phyloP scores from a whole-genome alignment of 441 rosid genomes.

The Omphalea diandra region DNA sequence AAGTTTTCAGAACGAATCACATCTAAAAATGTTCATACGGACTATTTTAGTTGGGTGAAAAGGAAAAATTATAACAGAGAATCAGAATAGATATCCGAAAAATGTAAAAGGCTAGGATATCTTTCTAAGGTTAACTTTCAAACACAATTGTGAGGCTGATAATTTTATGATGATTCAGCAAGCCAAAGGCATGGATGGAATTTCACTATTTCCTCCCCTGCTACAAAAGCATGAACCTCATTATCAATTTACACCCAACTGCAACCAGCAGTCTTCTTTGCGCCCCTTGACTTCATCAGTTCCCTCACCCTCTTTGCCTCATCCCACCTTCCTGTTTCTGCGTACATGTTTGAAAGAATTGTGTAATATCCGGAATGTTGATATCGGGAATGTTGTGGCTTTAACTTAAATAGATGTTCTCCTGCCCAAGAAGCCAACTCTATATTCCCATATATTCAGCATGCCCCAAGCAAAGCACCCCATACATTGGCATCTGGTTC shows the following conservation, averaged over 20 bases:
- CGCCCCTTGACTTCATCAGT: slow-evolving; percentile 69
- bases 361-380: slow-evolving; percentile 85
- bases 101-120: no score
- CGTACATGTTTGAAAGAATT: slow-evolving; percentile 70
- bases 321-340: slow-evolving; percentile 80
- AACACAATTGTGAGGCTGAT: neutral
- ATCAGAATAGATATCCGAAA: no score
- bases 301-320: slow-evolving; percentile 67
- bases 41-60: neutral
- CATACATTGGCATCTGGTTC: slow-evolving; percentile 70
- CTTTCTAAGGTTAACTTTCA: neutral
- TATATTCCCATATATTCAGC: slow-evolving; percentile 66
- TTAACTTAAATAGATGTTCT: slow-evolving; percentile 62
- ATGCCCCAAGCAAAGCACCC: slow-evolving; percentile 88
- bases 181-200: slow-evolving; percentile 21
- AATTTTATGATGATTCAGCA: slow-evolving; percentile 15
- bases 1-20: neutral
- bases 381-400: slow-evolving; percentile 72
- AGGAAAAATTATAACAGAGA: no score
- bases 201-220: slow-evolving; percentile 52
- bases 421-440: slow-evolving; percentile 70
- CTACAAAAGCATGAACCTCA: slow-evolving; percentile 58
- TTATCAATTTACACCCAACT: slow-evolving; percentile 75
- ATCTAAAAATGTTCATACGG: neutral
- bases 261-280: slow-evolving; percentile 82